Percentiles rank a stretch among this genome's conserved stretches.
phyloP scores from a whole-genome alignment of 2,329 filamentous ascomycete genomes.

The Curvularia hawaiiensis region DNA sequence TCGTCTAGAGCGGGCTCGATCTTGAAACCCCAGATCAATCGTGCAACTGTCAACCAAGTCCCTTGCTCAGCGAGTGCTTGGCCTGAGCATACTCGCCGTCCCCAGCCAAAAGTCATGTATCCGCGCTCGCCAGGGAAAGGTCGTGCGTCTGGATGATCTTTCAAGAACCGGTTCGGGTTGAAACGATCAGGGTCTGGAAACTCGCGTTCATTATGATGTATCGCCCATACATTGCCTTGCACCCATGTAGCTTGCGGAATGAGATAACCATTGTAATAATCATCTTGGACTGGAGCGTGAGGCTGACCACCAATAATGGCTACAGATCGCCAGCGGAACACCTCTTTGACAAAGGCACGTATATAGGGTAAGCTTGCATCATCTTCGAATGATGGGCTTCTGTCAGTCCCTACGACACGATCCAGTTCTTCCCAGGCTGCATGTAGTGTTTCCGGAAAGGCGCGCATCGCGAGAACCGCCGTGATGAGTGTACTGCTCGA shows the following conservation, averaged over 20 bases:
- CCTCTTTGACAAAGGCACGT: constrained; percentile 44
- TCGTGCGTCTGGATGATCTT: constrained; percentile 35
- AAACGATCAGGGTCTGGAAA: constrained; percentile 48
- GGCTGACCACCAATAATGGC: constrained; percentile 45
- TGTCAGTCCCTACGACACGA: constrained; percentile 37
- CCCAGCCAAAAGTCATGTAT: constrained; percentile 61
- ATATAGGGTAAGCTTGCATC: constrained; percentile 46
- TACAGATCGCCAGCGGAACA: constrained; percentile 43
- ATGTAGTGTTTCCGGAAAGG: constrained; percentile 38
- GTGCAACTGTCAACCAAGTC: constrained; percentile 62
- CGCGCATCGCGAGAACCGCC: constrained; percentile 41
- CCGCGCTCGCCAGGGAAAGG: constrained; percentile 53
- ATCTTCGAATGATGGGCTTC: constrained; percentile 45
- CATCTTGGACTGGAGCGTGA: constrained; percentile 43
- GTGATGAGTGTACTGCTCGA: constrained; percentile 44
- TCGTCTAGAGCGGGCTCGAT: constrained; percentile 52
- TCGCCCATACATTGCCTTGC: constrained; percentile 50
- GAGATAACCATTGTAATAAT: constrained; percentile 46
- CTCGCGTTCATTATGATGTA: constrained; percentile 47
- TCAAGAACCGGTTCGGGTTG: constrained; percentile 40
- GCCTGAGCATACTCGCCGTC: constrained; percentile 63
- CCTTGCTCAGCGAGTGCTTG: constrained; percentile 65
- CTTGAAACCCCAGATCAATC: constrained; percentile 63
- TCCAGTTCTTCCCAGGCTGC: constrained; percentile 43
- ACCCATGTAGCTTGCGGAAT: constrained; percentile 49